Conservation (phyloP, 2,329 filamentous ascomycete species). For the Didymella arachidicola region DNA sequence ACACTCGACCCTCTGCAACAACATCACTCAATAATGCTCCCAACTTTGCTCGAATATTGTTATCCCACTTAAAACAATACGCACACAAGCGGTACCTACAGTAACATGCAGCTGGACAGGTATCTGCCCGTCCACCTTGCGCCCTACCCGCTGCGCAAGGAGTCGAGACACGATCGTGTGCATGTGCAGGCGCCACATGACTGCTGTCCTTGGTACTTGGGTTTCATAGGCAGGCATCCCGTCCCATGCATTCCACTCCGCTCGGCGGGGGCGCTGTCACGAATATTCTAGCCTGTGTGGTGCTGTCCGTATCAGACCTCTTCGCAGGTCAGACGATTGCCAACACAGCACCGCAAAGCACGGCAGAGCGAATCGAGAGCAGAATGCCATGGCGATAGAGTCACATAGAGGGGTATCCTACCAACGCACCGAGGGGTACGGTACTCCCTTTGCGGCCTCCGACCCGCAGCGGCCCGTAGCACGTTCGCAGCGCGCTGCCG, state of each 20-base stretch:
- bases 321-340: not conserved
- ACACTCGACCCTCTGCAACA: not conserved
- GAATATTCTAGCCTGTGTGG: not conserved
- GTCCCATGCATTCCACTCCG: not conserved
- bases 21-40: not conserved
- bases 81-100: constrained; percentile 15
- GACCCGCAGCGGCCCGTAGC: constrained; percentile 4
- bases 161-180: not conserved
- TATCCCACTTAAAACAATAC: constrained; percentile 5
- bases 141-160: constrained; percentile 14
- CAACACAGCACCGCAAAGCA: constrained; percentile 5
- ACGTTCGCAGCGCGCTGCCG: constrained; percentile 3
- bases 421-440: constrained; percentile 12
- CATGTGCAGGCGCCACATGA: constrained; percentile 18
- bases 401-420: constrained; percentile 1
- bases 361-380: not conserved
- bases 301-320: not conserved
- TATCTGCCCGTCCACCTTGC: constrained; percentile 6
- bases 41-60: not conserved
- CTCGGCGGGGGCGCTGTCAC: not conserved
- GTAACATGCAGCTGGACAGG: constrained; percentile 5
- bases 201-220: not conserved
- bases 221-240: not conserved
- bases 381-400: constrained; percentile 4
- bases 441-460: constrained; percentile 1